Evolutionary conservation across 2,329 filamentous ascomycete genomes (phyloP).

Genomic region (Xylaria polymorpha): DNA sequence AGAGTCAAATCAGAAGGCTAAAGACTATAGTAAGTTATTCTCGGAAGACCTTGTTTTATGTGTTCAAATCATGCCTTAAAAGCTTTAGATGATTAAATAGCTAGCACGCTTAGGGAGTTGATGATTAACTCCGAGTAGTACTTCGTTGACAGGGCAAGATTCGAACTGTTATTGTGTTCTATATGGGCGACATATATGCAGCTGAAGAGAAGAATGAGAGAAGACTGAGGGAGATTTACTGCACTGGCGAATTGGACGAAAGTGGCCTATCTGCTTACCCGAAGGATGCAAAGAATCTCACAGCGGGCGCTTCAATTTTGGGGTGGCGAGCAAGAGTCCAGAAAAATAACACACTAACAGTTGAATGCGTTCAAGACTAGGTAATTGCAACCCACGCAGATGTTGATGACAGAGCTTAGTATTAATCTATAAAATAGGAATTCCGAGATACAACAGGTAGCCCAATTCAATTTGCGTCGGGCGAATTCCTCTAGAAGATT

Average conservation of each 20-base stretch:
- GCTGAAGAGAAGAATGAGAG: constrained; percentile 15
- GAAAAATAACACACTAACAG: neutral
- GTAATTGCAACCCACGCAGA: neutral
- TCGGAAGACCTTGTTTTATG: no score
- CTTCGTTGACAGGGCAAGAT: neutral
- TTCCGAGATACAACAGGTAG: constrained; percentile 1
- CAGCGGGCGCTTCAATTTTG: constrained; percentile 20
- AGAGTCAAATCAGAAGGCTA: neutral
- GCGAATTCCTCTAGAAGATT: constrained; percentile 10
- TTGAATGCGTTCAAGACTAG: constrained; percentile 2
- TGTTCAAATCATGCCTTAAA: no score
- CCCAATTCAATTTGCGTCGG: neutral
- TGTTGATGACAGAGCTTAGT: neutral
- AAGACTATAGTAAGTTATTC: constrained; percentile 18
- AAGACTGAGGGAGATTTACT: constrained; percentile 2
- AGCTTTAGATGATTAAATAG: no score
- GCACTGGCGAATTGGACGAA: constrained; percentile 6
- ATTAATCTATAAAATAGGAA: constrained; percentile 8
- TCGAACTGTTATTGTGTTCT: constrained; percentile 13
- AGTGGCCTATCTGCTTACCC: neutral
- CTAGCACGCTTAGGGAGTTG: no score
- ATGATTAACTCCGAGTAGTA: constrained; percentile 11
- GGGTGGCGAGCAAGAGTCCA: constrained; percentile 5
- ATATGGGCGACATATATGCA: constrained; percentile 2
- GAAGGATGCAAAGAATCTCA: constrained; percentile 9